Evolutionary conservation across 352 stramenopile genomes (phyloP).

Genomic region (Phytophthora pini): DNA sequence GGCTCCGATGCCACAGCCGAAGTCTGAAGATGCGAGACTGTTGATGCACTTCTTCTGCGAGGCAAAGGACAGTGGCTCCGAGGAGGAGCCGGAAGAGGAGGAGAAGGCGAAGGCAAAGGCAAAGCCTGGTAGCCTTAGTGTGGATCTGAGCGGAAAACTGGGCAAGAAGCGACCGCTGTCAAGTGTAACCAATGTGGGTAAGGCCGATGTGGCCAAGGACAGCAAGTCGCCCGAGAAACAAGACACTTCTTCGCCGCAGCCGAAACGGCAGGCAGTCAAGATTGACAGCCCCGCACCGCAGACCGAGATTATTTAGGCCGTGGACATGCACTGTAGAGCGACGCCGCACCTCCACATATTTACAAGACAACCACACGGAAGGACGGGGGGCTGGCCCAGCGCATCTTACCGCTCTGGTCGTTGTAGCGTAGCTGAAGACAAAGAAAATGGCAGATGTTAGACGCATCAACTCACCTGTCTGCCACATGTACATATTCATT

Average conservation of each 20-base stretch:
- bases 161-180: constrained; percentile 71
- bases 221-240: constrained; percentile 17
- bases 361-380: constrained; percentile 37
- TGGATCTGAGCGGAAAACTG: constrained; percentile 46
- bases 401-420: constrained; percentile 35
- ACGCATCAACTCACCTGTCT: constrained; percentile 26
- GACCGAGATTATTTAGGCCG: constrained; percentile 51
- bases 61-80: constrained; percentile 50
- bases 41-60: constrained; percentile 81
- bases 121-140: constrained; percentile 24
- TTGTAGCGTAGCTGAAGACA: constrained; percentile 42
- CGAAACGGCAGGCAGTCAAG: constrained; percentile 57
- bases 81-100: constrained; percentile 31
- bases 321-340: constrained; percentile 30
- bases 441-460: constrained; percentile 37
- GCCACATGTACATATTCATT: constrained; percentile 51
- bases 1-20: constrained; percentile 33
- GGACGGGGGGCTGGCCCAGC: constrained; percentile 19
- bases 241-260: constrained; percentile 22
- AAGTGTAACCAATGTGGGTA: constrained; percentile 20
- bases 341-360: constrained; percentile 36
- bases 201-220: constrained; percentile 9
- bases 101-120: constrained; percentile 20
- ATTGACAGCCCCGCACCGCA: constrained; percentile 37
- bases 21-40: constrained; percentile 77